Base-by-base conservation (phyloP, 78 protist genomes). In the Capsaspora owczarzaki region DNA sequence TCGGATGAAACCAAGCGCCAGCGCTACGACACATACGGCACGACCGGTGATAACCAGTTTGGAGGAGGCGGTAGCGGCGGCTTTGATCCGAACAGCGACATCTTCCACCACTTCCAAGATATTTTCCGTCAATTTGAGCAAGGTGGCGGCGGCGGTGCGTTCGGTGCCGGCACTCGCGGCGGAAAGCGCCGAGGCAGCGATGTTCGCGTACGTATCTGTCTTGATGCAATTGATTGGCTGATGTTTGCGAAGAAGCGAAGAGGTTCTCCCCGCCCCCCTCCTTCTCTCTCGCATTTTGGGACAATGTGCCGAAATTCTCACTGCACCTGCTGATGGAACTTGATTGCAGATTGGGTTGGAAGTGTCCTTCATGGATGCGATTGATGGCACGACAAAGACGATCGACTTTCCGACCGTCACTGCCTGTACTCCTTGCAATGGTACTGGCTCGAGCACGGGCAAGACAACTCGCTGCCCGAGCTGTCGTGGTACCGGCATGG, bases 331-430 rank as follows among this genome's bases (percentile, higher is more conserved):
- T n/a, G n/a, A n/a, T n/a, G n/a, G n/a, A n/a, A n/a, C n/a, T n/a
- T n/a, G n/a, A n/a, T n/a, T n/a, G n/a, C n/a, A n/a, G n/a, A n/a
- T n/a, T n/a, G n/a, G n/a, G n/a, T 6, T 51, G 61, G n/a, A 12
- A 16, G 40, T 83, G 47, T 0, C 75, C 29, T 88, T 88, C 76
- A 27, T 38, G 61, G 91, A 88, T 61, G 84, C 86, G 19, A 81
- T 80, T 72, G 35, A 81, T 37, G 88, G 85, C 14, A 1, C 53
- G 29, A 60, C 41, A 23, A 43, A 74, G 56, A 51, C 37, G 2
- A 75, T 88, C 12, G 23, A 35, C 4, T 74, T 40, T 76, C 0
- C 31, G 2, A 3, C 49, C 46, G 10, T 1, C 16, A 44, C 40
- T 29, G 14, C 10, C 42, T 87, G 91, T 78, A 0, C 2, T 1